Base-by-base conservation (phyloP, 1,139 yeast genomes). In the Debaryomyces sp. region DNA sequence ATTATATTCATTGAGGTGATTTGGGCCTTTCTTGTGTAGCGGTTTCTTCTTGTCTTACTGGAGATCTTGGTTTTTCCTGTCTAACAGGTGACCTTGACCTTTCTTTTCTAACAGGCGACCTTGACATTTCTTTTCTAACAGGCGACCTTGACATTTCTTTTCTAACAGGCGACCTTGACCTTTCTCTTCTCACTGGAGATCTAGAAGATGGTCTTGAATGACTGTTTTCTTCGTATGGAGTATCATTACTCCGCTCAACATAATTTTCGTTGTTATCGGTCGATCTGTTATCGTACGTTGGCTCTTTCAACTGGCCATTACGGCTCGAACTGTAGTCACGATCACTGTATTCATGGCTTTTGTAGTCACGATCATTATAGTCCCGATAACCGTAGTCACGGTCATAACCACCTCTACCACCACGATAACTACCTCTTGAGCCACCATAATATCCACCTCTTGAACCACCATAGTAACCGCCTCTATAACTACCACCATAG, bases 121-220 rank as follows among this genome's bases (percentile, higher is more conserved):
- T 68, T 35, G 77, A 71, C 59, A 78, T 63, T 40, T 67, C 69
- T 56, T 71, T 66, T 56, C 70, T 66, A 48, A 64, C 64, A 15
- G 77, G n/a, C n/a, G n/a, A n/a, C n/a, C n/a, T n/a, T n/a, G n/a
- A n/a, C n/a, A n/a, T n/a, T n/a, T n/a, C n/a, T n/a, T n/a, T n/a
- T n/a, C n/a, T n/a, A n/a, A n/a, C n/a, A n/a, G n/a, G n/a, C n/a
- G n/a, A n/a, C n/a, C n/a, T n/a, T n/a, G n/a, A n/a, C n/a, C n/a
- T n/a, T n/a, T n/a, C n/a, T n/a, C n/a, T n/a, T n/a, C n/a, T n/a
- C n/a, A n/a, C n/a, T n/a, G n/a, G 77, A 2, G 76, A 70, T 55
- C 77, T 66, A 15, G 76, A 70, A 10, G 77, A 75, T 2, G 75
- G 70, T 55, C 76, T 66, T 34, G 33, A 77, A 69, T 52, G 63